Evolutionary conservation across 768 basidiomycete genomes (phyloP).

Genomic region (Suillus placidus): DNA sequence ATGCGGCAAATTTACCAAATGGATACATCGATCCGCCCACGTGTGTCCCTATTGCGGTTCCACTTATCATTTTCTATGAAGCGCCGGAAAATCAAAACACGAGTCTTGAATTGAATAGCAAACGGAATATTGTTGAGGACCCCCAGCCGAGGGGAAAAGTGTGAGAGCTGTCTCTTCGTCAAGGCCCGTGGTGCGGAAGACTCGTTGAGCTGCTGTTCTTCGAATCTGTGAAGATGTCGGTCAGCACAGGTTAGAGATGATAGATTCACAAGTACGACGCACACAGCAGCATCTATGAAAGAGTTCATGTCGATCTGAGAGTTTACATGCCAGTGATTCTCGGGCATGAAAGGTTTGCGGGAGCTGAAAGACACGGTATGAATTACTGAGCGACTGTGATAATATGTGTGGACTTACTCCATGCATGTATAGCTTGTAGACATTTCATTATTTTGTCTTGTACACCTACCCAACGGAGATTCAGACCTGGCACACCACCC

Average conservation of each 20-base stretch:
- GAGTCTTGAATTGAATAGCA: conserved; percentile 87
- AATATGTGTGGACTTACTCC: conserved; percentile 60
- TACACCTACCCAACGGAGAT: conserved; percentile 62
- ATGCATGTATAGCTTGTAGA: conserved; percentile 77
- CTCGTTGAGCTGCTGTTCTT: conserved; percentile 58
- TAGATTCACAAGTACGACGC: conserved; percentile 31
- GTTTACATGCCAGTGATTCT: conserved; percentile 82
- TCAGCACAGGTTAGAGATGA: neutral
- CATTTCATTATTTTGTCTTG: conserved; percentile 78
- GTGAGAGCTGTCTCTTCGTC: conserved; percentile 71
- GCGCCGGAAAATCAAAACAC: conserved; percentile 87
- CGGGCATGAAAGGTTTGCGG: conserved; percentile 77
- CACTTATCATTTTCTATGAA: conserved; percentile 72
- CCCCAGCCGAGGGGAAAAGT: conserved; percentile 69
- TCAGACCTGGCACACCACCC: conserved; percentile 44
- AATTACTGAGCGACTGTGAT: neutral
- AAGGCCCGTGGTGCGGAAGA: conserved; percentile 33
- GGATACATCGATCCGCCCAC: conserved; percentile 27
- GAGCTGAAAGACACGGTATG: conserved; percentile 54
- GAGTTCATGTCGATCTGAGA: conserved; percentile 57
- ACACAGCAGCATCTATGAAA: conserved; percentile 90
- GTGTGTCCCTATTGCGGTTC: conserved; percentile 20
- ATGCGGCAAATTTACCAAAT: too few relatives aligned
- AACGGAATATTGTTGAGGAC: conserved; percentile 96
- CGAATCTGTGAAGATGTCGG: conserved; percentile 46